Conservation (phyloP, 176 grass and related monocot species). For the Musa troglodytarum region DNA sequence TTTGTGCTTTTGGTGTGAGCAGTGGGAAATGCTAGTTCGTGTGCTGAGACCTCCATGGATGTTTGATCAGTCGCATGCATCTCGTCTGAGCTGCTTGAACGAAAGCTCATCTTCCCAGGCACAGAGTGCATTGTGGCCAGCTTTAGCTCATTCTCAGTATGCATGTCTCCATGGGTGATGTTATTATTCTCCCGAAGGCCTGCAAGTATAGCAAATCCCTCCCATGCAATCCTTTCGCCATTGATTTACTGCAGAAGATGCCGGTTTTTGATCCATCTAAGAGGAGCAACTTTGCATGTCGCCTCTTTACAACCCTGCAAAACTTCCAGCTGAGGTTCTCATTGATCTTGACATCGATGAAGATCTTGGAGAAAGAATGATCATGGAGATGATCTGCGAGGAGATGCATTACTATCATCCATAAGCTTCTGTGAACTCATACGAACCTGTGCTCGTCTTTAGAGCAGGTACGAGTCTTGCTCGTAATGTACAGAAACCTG, state of each 20-base stretch:
- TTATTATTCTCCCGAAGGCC: constrained; percentile 25
- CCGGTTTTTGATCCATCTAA: constrained; percentile 34
- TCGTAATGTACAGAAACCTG: not conserved
- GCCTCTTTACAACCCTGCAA: constrained; percentile 23
- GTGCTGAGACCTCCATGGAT: constrained; percentile 28
- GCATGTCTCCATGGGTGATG: constrained; percentile 21
- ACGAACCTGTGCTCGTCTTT: constrained; percentile 18
- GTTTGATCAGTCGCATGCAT: constrained; percentile 39
- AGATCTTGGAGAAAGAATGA: constrained; percentile 27
- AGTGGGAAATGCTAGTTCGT: too few species aligned
- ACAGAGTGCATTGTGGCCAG: constrained; percentile 26
- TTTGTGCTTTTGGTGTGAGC: constrained; percentile 32
- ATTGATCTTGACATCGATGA: constrained; percentile 34
- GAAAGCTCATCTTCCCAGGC: constrained; percentile 33
- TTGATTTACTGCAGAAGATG: constrained; percentile 38
- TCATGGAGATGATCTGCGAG: constrained; percentile 36
- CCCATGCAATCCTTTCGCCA: constrained; percentile 31
- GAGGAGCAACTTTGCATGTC: constrained; percentile 31
- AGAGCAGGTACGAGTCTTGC: not conserved
- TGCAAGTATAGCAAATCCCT: constrained; percentile 31
- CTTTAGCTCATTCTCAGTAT: constrained; percentile 33
- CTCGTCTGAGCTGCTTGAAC: constrained; percentile 37
- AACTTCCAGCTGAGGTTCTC: constrained; percentile 26
- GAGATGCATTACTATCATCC: constrained; percentile 36
- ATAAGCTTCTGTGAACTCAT: constrained; percentile 11